Percentiles rank a stretch among this genome's conserved stretches.
phyloP scores from a whole-genome alignment of 2,329 filamentous ascomycete species.

The Microascus cirrosus region DNA sequence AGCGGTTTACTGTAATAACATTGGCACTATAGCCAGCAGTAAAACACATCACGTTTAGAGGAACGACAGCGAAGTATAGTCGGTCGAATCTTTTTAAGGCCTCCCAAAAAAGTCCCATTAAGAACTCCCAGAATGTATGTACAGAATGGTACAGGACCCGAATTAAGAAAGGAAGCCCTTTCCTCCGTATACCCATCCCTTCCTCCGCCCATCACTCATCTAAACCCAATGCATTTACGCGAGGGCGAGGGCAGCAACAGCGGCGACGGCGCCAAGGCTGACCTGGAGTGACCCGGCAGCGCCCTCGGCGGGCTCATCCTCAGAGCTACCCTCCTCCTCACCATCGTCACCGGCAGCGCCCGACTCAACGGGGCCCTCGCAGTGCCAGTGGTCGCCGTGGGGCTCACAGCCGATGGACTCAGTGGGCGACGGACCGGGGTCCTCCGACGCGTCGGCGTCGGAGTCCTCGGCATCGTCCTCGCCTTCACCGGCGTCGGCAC shows the following conservation, averaged over 20 bases:
- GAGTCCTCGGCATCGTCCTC: background rate
- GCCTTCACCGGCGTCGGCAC: background rate
- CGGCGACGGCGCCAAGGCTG: background rate
- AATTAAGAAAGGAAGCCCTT: background rate
- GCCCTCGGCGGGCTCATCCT: background rate
- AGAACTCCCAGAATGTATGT: too few relatives aligned
- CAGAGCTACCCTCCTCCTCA: too few relatives aligned
- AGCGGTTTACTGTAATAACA: too few relatives aligned
- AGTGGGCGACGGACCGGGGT: slow-evolving; percentile 19
- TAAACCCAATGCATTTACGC: background rate
- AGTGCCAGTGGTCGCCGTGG: slow-evolving; percentile 26
- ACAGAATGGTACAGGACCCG: too few relatives aligned
- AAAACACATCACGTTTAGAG: too few relatives aligned
- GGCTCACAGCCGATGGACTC: slow-evolving; percentile 22
- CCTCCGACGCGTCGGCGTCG: slow-evolving; percentile 7
- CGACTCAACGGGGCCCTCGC: slow-evolving; percentile 8
- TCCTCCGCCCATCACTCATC: background rate
- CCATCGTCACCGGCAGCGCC: background rate
- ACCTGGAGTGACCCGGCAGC: background rate
- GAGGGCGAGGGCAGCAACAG: slow-evolving; percentile 1
- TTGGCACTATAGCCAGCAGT: too few relatives aligned
- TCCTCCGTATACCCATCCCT: too few relatives aligned
- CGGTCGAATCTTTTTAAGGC: too few relatives aligned
- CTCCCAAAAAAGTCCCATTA: too few relatives aligned
- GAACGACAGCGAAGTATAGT: too few relatives aligned